These are phyloP conservation scores for Capsella rubella DNA, from an alignment of 441 rosid species.

Conservation along the genomic window DNA sequence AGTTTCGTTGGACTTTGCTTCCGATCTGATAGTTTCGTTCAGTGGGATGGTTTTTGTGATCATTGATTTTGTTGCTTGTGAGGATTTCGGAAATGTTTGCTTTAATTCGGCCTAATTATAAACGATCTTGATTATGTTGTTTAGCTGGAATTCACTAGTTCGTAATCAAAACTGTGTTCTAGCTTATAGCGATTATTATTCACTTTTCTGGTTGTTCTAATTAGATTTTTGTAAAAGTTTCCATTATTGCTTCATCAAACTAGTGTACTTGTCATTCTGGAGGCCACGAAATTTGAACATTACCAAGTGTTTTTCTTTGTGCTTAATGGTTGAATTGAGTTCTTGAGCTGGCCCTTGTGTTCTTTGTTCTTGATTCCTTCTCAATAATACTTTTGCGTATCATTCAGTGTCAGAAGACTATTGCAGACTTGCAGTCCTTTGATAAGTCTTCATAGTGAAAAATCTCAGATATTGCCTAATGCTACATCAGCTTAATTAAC, in stretches of 20 bases:
- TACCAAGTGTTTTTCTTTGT: not conserved
- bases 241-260: not conserved
- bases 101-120: not conserved
- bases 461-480: not conserved
- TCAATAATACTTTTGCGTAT: not conserved
- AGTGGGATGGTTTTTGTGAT: slow-evolving; percentile 2
- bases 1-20: slow-evolving; percentile 13
- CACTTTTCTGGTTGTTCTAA: not conserved
- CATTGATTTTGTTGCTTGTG: slow-evolving; percentile 26
- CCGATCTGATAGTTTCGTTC: slow-evolving; percentile 11
- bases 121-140: not conserved
- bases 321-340: slow-evolving; percentile 15
- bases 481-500: not conserved
- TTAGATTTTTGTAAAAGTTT: slow-evolving; percentile 11
- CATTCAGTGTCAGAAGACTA: not conserved
- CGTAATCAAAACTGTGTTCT: no score
- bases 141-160: slow-evolving; percentile 28
- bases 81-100: slow-evolving; percentile 10
- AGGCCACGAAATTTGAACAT: no score
- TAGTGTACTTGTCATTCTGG: not conserved
- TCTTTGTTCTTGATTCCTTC: slow-evolving; percentile 12
- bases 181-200: slow-evolving; percentile 4
- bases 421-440: not conserved
- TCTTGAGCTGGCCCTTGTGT: not conserved
- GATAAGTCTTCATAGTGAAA: not conserved